Evolutionary conservation across 169 alveolate genomes (phyloP).

Genomic region (Eimeria praecox): DNA sequence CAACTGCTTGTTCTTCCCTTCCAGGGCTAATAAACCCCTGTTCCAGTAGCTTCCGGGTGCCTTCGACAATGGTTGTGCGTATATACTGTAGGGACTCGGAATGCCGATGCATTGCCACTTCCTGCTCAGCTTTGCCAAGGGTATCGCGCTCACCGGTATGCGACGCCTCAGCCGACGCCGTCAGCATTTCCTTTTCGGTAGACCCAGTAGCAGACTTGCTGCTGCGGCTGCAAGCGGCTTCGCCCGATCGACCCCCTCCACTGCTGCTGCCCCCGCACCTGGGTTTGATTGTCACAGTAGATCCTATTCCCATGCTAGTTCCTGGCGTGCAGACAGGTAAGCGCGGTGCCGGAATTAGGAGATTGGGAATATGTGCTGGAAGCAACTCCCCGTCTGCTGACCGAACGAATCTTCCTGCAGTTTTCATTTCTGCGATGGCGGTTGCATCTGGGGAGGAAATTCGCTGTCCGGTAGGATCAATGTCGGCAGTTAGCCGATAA

Average conservation of each 20-base stretch:
- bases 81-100: background rate
- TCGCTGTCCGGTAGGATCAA: slow-evolving; percentile 64
- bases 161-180: background rate
- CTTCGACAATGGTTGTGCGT: slow-evolving; percentile 31
- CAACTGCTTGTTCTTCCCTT: background rate
- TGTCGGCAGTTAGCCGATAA: slow-evolving; percentile 74
- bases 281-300: slow-evolving; percentile 27
- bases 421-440: background rate
- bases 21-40: background rate
- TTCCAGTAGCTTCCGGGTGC: slow-evolving; percentile 42
- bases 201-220: slow-evolving; percentile 6
- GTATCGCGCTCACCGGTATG: background rate
- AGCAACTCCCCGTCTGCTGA: slow-evolving; percentile 35
- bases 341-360: slow-evolving; percentile 60
- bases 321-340: slow-evolving; percentile 73
- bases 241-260: slow-evolving; percentile 48
- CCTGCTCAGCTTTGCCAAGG: background rate
- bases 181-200: background rate
- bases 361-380: slow-evolving; percentile 64
- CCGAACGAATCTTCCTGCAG: slow-evolving; percentile 54
- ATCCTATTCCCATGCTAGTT: slow-evolving; percentile 38
- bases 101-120: background rate
- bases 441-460: slow-evolving; percentile 52
- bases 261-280: slow-evolving; percentile 70
- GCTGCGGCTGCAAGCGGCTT: background rate